Conservation (phyloP, 768 basidiomycete genomes). For the Phlebiopsis flavidoalba region DNA sequence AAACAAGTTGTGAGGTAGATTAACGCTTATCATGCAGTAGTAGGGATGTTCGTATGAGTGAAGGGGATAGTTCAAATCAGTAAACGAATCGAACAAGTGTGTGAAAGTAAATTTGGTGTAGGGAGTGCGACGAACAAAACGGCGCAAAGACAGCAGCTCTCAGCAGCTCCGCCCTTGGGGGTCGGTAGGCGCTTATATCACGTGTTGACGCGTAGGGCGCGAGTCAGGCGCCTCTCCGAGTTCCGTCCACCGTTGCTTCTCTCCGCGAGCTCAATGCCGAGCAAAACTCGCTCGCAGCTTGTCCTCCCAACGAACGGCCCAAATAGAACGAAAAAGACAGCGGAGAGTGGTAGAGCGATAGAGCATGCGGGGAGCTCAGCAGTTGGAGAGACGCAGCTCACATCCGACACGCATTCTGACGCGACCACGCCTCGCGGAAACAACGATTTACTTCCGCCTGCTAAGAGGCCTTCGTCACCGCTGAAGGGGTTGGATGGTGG, state of each 20-base stretch:
- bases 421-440: neutral
- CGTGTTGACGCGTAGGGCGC: constrained; percentile 2
- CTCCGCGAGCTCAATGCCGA: neutral
- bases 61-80: neutral
- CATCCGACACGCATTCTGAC: neutral
- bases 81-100: neutral
- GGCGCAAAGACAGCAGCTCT: neutral
- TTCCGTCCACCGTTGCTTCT: neutral
- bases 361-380: neutral
- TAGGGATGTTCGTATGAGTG: neutral
- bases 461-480: constrained; percentile 4
- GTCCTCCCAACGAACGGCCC: constrained; percentile 1
- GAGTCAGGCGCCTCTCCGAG: neutral
- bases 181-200: neutral
- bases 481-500: neutral
- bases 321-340: neutral
- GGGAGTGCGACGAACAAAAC: neutral
- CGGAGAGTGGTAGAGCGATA: neutral
- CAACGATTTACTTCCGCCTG: neutral
- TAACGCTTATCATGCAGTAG: neutral
- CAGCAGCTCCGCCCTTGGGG: neutral
- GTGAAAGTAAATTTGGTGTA: neutral
- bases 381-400: neutral
- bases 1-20: neutral
- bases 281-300: constrained; percentile 12